Evolutionary conservation across 306 rosid species (phyloP).

Genomic region (Medicago ruthenica): DNA sequence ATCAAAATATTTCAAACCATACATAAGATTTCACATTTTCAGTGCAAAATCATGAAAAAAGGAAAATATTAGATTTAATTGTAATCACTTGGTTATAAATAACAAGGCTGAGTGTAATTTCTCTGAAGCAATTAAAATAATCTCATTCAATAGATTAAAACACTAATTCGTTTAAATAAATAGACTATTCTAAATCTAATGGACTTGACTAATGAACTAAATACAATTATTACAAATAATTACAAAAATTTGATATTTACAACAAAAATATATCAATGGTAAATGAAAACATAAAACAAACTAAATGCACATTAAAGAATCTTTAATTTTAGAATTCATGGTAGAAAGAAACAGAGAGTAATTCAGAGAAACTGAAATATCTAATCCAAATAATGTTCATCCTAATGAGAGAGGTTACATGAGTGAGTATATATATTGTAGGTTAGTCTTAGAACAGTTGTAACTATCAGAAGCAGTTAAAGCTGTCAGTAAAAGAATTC

Average conservation of each 20-base stretch:
- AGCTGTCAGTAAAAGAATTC: neutral
- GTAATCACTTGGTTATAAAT: too few relatives aligned
- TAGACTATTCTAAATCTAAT: neutral
- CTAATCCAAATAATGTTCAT: neutral
- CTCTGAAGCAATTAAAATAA: too few relatives aligned
- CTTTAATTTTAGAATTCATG: neutral
- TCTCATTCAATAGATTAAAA: neutral
- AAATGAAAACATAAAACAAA: constrained; percentile 13
- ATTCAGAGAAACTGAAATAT: neutral
- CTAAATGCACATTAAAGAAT: constrained; percentile 16
- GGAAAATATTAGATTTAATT: neutral
- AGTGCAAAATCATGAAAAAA: neutral
- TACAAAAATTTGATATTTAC: neutral
- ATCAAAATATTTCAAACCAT: constrained; percentile 10
- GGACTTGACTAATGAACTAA: neutral
- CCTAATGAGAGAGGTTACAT: neutral
- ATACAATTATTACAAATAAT: neutral
- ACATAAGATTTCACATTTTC: neutral
- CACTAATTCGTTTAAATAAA: neutral
- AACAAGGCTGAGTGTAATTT: too few relatives aligned
- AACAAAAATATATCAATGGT: neutral
- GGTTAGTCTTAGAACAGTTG: neutral
- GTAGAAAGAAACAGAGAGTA: neutral
- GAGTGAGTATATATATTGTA: neutral
- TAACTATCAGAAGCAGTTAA: neutral